Conservation (phyloP, 176 grass and related monocot genomes). For the Phoenix dactylifera region DNA sequence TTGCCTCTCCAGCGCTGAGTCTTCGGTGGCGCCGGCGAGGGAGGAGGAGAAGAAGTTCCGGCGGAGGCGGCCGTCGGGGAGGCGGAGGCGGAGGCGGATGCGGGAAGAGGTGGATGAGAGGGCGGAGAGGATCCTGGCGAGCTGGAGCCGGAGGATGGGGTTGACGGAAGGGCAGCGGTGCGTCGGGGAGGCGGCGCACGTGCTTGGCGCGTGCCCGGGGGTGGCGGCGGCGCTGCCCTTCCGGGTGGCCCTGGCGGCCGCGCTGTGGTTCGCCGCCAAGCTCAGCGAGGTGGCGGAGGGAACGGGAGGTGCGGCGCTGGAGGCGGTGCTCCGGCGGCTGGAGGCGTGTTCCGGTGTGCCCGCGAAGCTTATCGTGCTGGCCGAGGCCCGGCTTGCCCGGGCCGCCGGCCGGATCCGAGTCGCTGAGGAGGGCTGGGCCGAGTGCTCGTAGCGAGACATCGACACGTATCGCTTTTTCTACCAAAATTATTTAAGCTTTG, state of each 20-base stretch:
- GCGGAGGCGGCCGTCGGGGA: too few relatives aligned
- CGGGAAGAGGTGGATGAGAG: neutral
- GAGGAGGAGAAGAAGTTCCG: too few relatives aligned
- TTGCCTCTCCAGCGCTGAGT: constrained; percentile 18
- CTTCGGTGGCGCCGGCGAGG: too few relatives aligned
- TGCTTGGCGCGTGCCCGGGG: neutral
- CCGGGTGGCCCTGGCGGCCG: constrained; percentile 33
- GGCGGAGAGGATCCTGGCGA: constrained; percentile 28
- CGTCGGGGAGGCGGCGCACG: constrained; percentile 7
- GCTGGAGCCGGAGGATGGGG: constrained; percentile 21
- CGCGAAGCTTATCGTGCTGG: constrained; percentile 6
- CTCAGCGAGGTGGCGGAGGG: neutral
- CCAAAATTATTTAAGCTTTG: too few relatives aligned
- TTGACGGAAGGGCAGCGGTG: neutral
- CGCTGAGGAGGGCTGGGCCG: constrained; percentile 46
- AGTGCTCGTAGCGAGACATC: constrained; percentile 20
- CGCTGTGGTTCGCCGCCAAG: constrained; percentile 30
- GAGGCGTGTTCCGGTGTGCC: constrained; percentile 16
- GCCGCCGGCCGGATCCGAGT: neutral
- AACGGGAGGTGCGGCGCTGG: neutral
- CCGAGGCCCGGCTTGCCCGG: constrained; percentile 3
- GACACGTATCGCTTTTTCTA: neutral
- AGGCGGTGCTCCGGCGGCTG: neutral
- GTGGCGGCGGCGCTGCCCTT: neutral
- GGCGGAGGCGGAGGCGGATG: too few relatives aligned